Evolutionary conservation across 2,329 filamentous ascomycete genomes (phyloP).

Genomic region (Alternaria metachromatica): DNA sequence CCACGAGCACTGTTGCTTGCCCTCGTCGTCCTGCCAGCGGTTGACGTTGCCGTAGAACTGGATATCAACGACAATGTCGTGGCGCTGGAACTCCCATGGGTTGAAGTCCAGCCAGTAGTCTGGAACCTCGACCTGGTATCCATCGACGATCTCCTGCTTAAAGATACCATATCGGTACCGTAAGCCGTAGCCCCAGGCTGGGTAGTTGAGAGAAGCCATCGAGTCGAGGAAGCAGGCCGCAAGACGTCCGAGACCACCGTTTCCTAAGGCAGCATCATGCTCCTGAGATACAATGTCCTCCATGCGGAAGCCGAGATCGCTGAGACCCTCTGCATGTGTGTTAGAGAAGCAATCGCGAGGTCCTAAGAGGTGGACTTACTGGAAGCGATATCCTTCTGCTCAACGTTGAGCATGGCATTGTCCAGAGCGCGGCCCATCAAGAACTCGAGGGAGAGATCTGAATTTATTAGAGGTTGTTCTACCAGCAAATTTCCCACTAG

Average conservation of each 20-base stretch:
- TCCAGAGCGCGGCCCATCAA: slow-evolving; percentile 95
- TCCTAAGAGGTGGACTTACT: slow-evolving; percentile 58
- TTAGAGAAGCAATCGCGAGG: slow-evolving; percentile 18
- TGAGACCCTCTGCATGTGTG: slow-evolving; percentile 71
- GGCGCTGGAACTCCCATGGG: slow-evolving; percentile 96
- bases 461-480: slow-evolving; percentile 16
- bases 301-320: slow-evolving; percentile 92
- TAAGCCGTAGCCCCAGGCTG: slow-evolving; percentile 96
- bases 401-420: slow-evolving; percentile 98
- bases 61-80: slow-evolving; percentile 94
- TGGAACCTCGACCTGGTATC: slow-evolving; percentile 96
- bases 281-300: slow-evolving; percentile 96
- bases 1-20: slow-evolving; percentile 79
- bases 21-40: slow-evolving; percentile 74
- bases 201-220: slow-evolving; percentile 90
- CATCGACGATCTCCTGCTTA: slow-evolving; percentile 98
- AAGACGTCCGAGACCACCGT: slow-evolving; percentile 91
- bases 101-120: slow-evolving; percentile 99
- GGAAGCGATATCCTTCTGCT: slow-evolving; percentile 82
- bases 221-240: slow-evolving; percentile 98
- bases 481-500: neutral
- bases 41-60: slow-evolving; percentile 92
- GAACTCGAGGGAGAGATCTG: slow-evolving; percentile 92
- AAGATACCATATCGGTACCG: slow-evolving; percentile 95
- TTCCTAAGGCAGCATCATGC: slow-evolving; percentile 94